These are phyloP conservation scores for Avena insularis DNA, from an alignment of 176 grass and related monocot genomes.

Conservation along the genomic window DNA sequence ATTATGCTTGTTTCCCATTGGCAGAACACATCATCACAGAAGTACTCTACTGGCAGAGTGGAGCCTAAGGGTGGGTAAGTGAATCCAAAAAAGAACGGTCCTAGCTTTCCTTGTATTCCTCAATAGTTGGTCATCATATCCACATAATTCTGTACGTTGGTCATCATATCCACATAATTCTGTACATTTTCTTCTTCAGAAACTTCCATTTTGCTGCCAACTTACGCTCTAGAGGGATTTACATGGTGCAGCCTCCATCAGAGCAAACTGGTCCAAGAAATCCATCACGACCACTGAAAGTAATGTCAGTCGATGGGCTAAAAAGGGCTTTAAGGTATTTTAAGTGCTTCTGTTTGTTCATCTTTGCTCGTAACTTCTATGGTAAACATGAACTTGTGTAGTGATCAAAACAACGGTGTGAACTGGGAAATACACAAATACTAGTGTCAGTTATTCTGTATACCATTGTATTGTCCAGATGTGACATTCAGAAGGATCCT, in stretches of 20 bases:
- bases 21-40: constrained; percentile 80
- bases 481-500: neutral
- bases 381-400: neutral
- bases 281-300: constrained; percentile 49
- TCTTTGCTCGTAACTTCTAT: neutral
- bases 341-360: neutral
- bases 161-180: constrained; percentile 23
- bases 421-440: constrained; percentile 1
- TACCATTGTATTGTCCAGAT: too few species aligned
- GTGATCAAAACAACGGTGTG: neutral
- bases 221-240: constrained; percentile 75
- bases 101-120: neutral
- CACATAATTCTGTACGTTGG: constrained; percentile 20
- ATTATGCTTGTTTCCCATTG: constrained; percentile 36
- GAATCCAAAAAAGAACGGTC: constrained; percentile 19
- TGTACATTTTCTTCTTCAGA: constrained; percentile 41
- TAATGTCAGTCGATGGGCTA: constrained; percentile 46
- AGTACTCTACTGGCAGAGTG: constrained; percentile 71
- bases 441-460: neutral
- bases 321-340: constrained; percentile 87
- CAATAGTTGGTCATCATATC: neutral
- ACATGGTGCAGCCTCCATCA: constrained; percentile 70
- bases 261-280: constrained; percentile 57
- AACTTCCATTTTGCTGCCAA: constrained; percentile 77
- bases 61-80: constrained; percentile 96